These are phyloP conservation scores for Ceratocystis smalleyi DNA, from an alignment of 2,329 filamentous ascomycete genomes.

Conservation along the genomic window DNA sequence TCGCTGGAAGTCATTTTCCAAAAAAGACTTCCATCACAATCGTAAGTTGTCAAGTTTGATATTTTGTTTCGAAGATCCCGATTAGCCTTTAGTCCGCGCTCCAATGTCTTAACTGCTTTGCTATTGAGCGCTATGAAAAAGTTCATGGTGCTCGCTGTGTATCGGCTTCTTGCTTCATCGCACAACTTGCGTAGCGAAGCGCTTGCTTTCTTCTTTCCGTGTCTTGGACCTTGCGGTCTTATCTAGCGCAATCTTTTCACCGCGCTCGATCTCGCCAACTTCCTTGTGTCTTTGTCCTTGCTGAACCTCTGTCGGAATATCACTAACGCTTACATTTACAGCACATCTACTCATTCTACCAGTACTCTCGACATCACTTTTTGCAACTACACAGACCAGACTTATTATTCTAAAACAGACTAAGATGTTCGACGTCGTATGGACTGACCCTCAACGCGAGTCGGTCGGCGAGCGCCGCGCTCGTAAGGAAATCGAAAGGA, in stretches of 20 bases:
- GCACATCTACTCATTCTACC: not conserved
- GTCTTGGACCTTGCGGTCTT: not conserved
- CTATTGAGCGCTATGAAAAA: not conserved
- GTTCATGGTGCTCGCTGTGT: not conserved
- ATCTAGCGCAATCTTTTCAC: not conserved
- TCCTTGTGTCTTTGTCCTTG: not conserved
- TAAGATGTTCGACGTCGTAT: conserved; percentile 43
- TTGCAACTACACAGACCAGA: too few relatives aligned
- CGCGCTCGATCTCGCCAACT: not conserved
- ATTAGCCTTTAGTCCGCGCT: not conserved
- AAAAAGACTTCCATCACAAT: not conserved
- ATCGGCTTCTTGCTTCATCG: conserved; percentile 3
- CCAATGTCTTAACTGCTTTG: not conserved
- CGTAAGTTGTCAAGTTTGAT: not conserved
- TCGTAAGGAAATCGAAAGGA: conserved; percentile 31
- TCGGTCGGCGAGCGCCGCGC: conserved; percentile 37
- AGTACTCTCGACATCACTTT: not conserved
- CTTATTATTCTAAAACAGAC: not conserved
- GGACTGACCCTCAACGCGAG: conserved; percentile 40
- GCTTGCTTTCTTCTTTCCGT: not conserved
- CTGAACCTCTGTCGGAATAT: not conserved
- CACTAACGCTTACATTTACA: not conserved
- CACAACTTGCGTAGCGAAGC: not conserved
- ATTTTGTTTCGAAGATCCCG: not conserved
- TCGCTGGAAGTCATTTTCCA: not conserved